Conservation (phyloP, 2,329 filamentous ascomycete genomes). For the Sporothrix euskadiensis region DNA sequence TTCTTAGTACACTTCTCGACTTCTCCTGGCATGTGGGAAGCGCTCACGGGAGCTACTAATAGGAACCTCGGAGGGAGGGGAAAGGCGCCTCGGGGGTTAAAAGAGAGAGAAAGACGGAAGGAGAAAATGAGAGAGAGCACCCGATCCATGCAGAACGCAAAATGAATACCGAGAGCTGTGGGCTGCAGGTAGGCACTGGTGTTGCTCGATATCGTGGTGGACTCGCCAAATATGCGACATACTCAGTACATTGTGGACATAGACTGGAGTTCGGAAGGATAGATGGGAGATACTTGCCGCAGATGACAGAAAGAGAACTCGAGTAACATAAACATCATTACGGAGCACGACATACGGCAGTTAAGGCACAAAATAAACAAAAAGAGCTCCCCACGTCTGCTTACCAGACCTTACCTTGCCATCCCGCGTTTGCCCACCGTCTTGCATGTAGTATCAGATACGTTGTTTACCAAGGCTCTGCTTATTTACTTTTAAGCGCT, state of each 20-base stretch:
- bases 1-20: not conserved
- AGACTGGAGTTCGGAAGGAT: no score
- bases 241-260: not conserved
- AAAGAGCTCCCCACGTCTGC: not conserved
- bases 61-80: conserved; percentile 9
- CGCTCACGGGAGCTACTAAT: not conserved
- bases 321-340: not conserved
- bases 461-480: not conserved
- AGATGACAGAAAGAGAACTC: not conserved
- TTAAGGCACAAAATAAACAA: not conserved
- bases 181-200: not conserved
- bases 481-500: not conserved
- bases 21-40: conserved; percentile 3
- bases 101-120: no score
- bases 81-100: not conserved
- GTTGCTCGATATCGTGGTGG: no score
- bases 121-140: not conserved
- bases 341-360: not conserved
- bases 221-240: no score
- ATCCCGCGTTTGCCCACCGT: not conserved
- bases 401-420: not conserved
- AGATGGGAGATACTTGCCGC: not conserved
- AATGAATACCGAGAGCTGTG: not conserved
- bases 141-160: not conserved
- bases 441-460: not conserved